phyloP scores from a whole-genome alignment of 768 basidiomycete genomes.

The Termitomyces sp. region DNA sequence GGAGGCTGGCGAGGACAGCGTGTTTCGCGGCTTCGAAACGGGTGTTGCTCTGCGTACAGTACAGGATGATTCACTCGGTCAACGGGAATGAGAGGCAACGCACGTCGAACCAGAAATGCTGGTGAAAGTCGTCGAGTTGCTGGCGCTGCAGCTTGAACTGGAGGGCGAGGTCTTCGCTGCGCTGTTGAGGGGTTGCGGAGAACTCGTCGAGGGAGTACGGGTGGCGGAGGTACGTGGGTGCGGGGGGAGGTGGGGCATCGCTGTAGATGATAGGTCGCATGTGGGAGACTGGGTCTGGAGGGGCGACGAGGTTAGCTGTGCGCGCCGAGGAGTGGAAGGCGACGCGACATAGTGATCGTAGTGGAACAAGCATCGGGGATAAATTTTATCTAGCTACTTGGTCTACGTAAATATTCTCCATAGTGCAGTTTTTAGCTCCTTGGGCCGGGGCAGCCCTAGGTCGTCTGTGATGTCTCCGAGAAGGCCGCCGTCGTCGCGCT shows the following conservation, averaged over 20 bases:
- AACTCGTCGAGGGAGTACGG: conserved; percentile 83
- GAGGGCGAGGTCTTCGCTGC: conserved; percentile 46
- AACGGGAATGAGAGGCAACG: conserved; percentile 22
- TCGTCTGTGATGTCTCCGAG: conserved; percentile 43
- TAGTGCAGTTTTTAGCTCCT: conserved; percentile 25
- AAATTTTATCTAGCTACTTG: background rate
- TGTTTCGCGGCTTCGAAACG: conserved; percentile 74
- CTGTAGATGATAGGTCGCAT: conserved; percentile 77
- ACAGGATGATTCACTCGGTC: background rate
- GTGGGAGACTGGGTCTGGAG: conserved; percentile 75
- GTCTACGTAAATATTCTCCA: conserved; percentile 25
- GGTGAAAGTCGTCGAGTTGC: conserved; percentile 69
- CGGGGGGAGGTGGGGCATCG: conserved; percentile 36
- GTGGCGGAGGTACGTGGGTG: conserved; percentile 39
- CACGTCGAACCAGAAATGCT: conserved; percentile 79
- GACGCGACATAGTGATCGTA: conserved; percentile 11
- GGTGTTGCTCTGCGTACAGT: conserved; percentile 64
- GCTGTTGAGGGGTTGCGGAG: conserved; percentile 20
- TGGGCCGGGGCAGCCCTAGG: conserved; percentile 34
- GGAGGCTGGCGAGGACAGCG: conserved; percentile 51
- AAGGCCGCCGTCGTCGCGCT: conserved; percentile 24
- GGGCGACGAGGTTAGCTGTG: conserved; percentile 46
- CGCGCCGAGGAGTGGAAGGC: conserved; percentile 22
- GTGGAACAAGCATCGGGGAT: conserved; percentile 12
- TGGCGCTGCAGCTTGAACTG: conserved; percentile 69